A percentile compares a stretch with the other conserved stretches of the same genome.
These are phyloP conservation scores for Harrya chromipes DNA, from an alignment of 768 basidiomycete genomes.

Conservation along the genomic window DNA sequence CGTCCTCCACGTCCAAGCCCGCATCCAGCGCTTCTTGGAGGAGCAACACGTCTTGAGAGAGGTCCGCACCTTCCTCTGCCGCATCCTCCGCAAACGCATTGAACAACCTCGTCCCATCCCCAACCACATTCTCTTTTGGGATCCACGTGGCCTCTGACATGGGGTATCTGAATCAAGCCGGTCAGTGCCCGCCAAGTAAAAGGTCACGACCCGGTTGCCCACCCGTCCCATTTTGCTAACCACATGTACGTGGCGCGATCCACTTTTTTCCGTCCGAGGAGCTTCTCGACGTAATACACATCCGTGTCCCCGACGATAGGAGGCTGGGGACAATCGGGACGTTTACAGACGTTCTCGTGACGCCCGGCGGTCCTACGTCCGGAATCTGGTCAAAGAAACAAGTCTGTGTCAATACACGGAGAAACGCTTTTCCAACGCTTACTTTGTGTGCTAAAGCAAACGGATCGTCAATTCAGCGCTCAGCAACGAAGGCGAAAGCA, in stretches of 20 bases:
- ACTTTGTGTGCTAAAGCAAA: constrained; percentile 12
- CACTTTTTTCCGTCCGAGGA: constrained; percentile 25
- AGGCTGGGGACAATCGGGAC: constrained; percentile 25
- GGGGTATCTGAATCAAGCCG: constrained; percentile 17
- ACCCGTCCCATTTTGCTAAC: constrained; percentile 37
- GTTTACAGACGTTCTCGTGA: constrained; percentile 16
- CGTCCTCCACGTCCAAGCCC: constrained; percentile 12
- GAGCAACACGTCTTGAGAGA: constrained; percentile 15
- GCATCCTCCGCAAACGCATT: constrained; percentile 19
- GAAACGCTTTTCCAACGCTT: not conserved
- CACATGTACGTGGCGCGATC: constrained; percentile 18
- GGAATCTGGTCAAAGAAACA: constrained; percentile 2
- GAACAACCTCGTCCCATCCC: constrained; percentile 16
- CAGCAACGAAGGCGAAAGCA: not conserved
- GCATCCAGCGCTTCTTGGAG: constrained; percentile 22
- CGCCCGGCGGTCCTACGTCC: constrained; percentile 1
- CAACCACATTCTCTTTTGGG: constrained; percentile 25
- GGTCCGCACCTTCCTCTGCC: constrained; percentile 14
- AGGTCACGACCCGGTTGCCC: not conserved
- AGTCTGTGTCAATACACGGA: too few species aligned
- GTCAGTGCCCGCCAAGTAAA: not conserved
- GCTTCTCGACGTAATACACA: constrained; percentile 24
- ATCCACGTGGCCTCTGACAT: constrained; percentile 30
- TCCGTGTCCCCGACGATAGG: constrained; percentile 5
- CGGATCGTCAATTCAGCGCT: not conserved